Evolutionary conservation across 306 rosid species (phyloP).

Genomic region (Cicer bijugum): DNA sequence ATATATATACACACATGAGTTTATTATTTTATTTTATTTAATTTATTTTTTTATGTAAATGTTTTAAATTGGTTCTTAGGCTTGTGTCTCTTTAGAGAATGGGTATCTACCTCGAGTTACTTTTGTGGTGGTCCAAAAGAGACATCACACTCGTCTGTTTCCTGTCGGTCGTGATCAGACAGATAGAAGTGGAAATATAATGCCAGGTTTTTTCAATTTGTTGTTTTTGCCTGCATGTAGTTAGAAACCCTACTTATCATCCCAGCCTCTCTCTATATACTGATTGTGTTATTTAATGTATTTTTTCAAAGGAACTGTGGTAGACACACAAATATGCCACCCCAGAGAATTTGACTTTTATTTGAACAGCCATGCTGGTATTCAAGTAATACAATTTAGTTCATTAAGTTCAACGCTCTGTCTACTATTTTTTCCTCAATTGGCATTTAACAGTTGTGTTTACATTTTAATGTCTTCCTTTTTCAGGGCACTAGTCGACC

Average conservation of each 20-base stretch:
- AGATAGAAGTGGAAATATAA: conserved; percentile 72
- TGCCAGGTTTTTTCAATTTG: conserved; percentile 60
- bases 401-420: background rate
- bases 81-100: conserved; percentile 58
- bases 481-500: conserved; percentile 62
- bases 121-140: conserved; percentile 76
- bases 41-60: background rate
- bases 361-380: conserved; percentile 84
- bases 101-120: conserved; percentile 62
- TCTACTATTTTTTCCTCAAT: background rate
- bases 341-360: conserved; percentile 75
- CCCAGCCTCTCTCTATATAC: background rate
- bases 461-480: background rate
- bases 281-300: background rate
- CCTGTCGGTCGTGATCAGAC: conserved; percentile 45
- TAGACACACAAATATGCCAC: conserved; percentile 67
- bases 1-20: background rate
- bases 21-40: too few species aligned
- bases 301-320: conserved; percentile 69
- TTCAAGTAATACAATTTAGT: conserved; percentile 53
- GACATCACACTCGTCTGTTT: conserved; percentile 79
- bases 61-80: conserved; percentile 51
- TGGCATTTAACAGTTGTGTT: background rate
- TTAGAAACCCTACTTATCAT: background rate
- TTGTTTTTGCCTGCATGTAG: background rate